These are phyloP conservation scores for Serpula lacrymans DNA, from an alignment of 768 basidiomycete genomes.

Conservation along the genomic window DNA sequence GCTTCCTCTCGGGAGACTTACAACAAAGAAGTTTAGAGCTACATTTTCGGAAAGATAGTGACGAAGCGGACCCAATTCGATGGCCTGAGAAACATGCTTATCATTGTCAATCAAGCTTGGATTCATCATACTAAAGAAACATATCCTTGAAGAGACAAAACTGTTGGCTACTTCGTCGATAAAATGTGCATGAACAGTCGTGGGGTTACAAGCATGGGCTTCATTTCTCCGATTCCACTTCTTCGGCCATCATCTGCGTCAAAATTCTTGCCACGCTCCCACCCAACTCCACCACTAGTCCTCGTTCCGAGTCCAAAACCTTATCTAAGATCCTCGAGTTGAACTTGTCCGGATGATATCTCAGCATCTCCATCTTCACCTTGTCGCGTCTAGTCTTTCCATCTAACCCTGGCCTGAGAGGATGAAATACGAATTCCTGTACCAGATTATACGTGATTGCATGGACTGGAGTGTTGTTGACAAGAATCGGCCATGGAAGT, in stretches of 20 bases:
- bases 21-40: too few relatives aligned
- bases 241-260: conserved; percentile 29
- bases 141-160: too few relatives aligned
- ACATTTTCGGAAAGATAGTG: too few relatives aligned
- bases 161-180: too few relatives aligned
- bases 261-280: conserved; percentile 40
- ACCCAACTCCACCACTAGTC: conserved; percentile 32
- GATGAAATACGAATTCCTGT: conserved; percentile 38
- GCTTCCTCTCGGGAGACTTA: too few relatives aligned
- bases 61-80: too few relatives aligned
- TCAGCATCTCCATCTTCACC: conserved; percentile 43
- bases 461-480: conserved; percentile 9
- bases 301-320: conserved; percentile 30
- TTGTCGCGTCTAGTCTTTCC: conserved; percentile 32
- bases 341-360: conserved; percentile 59
- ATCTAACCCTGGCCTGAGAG: conserved; percentile 22
- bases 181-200: neutral
- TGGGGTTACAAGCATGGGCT: neutral
- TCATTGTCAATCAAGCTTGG: too few relatives aligned
- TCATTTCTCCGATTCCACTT: neutral
- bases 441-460: conserved; percentile 33
- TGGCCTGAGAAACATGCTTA: too few relatives aligned
- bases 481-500: conserved; percentile 45
- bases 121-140: too few relatives aligned
- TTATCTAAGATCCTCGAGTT: conserved; percentile 31